These are phyloP conservation scores for Phyllostachys edulis DNA, from an alignment of 176 grass and related monocot genomes.

Conservation along the genomic window DNA sequence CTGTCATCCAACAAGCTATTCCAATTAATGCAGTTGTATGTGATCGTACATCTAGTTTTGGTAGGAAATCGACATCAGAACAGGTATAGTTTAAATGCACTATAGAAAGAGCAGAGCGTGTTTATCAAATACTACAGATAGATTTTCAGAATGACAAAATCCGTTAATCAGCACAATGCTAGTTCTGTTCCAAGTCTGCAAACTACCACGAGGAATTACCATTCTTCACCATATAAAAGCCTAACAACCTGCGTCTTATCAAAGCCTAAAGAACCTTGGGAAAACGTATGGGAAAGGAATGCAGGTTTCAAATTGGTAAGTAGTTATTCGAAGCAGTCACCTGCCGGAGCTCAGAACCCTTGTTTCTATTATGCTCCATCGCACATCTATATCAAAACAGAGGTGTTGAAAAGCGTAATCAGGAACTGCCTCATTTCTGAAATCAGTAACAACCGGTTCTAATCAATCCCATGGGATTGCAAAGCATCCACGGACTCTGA, in stretches of 20 bases:
- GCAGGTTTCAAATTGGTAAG: not conserved
- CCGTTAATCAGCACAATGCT: not conserved
- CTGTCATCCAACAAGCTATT: not conserved
- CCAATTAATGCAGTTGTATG: not conserved
- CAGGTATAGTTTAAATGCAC: not conserved
- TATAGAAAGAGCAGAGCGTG: not conserved
- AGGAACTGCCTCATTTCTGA: not conserved
- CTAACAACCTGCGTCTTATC: not conserved
- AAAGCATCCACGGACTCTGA: not conserved
- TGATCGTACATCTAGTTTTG: not conserved
- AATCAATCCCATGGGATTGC: not conserved
- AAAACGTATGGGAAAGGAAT: not conserved
- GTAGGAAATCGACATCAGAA: not conserved
- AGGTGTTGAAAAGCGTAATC: slow-evolving; percentile 5
- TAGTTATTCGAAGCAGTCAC: slow-evolving; percentile 29
- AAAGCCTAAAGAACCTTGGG: no score
- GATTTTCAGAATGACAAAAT: not conserved
- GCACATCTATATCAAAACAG: slow-evolving; percentile 51
- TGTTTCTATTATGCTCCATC: slow-evolving; percentile 76
- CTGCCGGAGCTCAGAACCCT: slow-evolving; percentile 84
- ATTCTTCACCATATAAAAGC: not conserved
- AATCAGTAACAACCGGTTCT: not conserved
- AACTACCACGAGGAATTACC: not conserved
- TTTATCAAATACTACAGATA: not conserved
- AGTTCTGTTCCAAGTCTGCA: not conserved